Base-by-base conservation (phyloP, 2,329 filamentous ascomycete species). In the Fusarium metavorans region DNA sequence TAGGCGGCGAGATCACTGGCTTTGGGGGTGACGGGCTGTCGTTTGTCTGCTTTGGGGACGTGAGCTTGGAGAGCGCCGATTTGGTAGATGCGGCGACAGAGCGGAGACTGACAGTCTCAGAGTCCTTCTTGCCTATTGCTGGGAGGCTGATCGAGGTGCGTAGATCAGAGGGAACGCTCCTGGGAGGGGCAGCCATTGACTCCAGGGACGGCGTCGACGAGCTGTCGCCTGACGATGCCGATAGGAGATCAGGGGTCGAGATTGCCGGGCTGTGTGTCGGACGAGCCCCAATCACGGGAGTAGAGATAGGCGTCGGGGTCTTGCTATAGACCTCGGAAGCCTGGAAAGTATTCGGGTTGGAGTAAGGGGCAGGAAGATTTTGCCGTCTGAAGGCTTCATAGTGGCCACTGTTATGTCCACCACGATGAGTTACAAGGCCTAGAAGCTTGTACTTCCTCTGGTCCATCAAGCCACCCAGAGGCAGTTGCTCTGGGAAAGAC, bases 341-440 rank as follows among this genome's bases (percentile, higher is more conserved):
- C 70, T 93, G 92, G 82, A 97, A 96, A 0, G 91, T 92, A 76
- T 94, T 92, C 0, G 93, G 91, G 9, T 96, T 98, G 2, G 94
- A 93, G 80, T 92, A 98, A 0, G 95, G 95, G 4, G 93, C 86
- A 60, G 92, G 91, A 10, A 94, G 84, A 68, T 94, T 93, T 82
- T 98, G 97, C 41, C 97, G 90, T 37, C 97, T 90, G 82, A 98
- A 98, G 1, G 95, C 96, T 82, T 99, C 97, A 84, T 99, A 99
- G 81, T 99, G 97, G 1, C 97, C 97, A 78, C 95, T 98, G 80
- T 98, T 93, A 81, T 99, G 97, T 72, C 94, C 97, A 41, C 97
- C 97, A 79, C 97, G 97, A 81, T 99, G 97, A 25, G 94, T 97
- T 39, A 99, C 95, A 39, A 97, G 90, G 14, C 93, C 95, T 0